Evolutionary conservation across 768 basidiomycete species (phyloP).

Genomic region (Infundibulicybe gibba): DNA sequence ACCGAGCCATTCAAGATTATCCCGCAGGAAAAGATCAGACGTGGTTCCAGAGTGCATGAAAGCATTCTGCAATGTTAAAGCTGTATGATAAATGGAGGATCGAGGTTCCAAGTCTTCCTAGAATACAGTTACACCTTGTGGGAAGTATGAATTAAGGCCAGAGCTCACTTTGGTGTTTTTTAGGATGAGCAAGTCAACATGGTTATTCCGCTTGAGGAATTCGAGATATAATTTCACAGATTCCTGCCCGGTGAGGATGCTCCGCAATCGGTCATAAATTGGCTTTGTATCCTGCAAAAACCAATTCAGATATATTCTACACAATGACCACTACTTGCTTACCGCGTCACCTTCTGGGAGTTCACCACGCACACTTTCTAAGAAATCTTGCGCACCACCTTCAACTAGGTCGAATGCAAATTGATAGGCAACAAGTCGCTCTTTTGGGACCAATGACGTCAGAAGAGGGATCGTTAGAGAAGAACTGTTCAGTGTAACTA

Average conservation of each 20-base stretch:
- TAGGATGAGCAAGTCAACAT: conserved; percentile 86
- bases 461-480: conserved; percentile 74
- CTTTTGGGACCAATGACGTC: conserved; percentile 62
- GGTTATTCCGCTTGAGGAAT: conserved; percentile 93
- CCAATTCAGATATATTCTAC: no score
- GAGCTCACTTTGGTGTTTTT: conserved; percentile 81
- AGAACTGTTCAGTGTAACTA: conserved; percentile 85
- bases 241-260: conserved; percentile 86
- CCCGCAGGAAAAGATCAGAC: conserved; percentile 88
- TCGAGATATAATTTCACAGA: conserved; percentile 92
- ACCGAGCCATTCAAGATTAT: conserved; percentile 96
- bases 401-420: conserved; percentile 95
- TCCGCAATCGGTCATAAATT: conserved; percentile 71
- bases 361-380: conserved; percentile 68
- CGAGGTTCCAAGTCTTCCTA: conserved; percentile 90
- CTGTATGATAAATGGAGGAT: conserved; percentile 96
- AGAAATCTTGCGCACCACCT: conserved; percentile 90
- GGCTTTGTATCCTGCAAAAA: conserved; percentile 49
- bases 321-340: conserved; percentile 13
- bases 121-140: conserved; percentile 3
- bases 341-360: conserved; percentile 70
- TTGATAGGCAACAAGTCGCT: conserved; percentile 85
- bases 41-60: conserved; percentile 99
- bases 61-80: conserved; percentile 93
- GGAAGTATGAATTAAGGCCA: background rate